Conservation (phyloP, 2,329 filamentous ascomycete genomes). For the Xylaria sp. region DNA sequence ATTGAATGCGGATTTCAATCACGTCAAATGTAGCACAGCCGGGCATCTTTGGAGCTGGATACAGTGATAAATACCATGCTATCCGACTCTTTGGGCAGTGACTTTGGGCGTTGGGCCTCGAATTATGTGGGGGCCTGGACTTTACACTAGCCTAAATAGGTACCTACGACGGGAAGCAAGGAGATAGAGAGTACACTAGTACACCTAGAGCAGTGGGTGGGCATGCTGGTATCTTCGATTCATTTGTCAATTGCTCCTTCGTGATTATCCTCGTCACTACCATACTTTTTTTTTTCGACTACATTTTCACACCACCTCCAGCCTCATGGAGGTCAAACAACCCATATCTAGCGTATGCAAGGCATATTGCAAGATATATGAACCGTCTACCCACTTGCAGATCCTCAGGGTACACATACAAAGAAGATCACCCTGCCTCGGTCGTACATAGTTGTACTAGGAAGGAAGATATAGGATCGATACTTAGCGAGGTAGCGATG, state of each 20-base stretch:
- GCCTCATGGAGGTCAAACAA: slow-evolving; percentile 14
- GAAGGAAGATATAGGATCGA: slow-evolving; percentile 7
- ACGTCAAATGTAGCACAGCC: slow-evolving; percentile 13
- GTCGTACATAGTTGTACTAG: slow-evolving; percentile 17
- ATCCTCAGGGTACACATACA: slow-evolving; percentile 17
- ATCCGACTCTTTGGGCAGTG: slow-evolving; percentile 16
- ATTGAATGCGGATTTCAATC: slow-evolving; percentile 6
- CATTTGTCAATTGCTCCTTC: not conserved
- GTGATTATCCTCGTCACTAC: not conserved
- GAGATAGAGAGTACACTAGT: no score
- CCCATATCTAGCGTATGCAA: slow-evolving; percentile 16
- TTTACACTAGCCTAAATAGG: not conserved
- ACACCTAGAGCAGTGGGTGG: no score
- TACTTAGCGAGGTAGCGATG: slow-evolving; percentile 6
- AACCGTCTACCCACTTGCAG: slow-evolving; percentile 16
- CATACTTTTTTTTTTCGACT: not conserved
- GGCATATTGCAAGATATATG: slow-evolving; percentile 15
- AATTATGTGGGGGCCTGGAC: slow-evolving; percentile 26
- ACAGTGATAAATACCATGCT: slow-evolving; percentile 27
- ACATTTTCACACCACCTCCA: not conserved
- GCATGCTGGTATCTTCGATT: no score
- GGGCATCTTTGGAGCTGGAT: slow-evolving; percentile 13
- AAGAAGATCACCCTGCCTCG: slow-evolving; percentile 1
- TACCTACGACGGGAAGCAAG: no score
- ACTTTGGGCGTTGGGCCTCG: slow-evolving; percentile 27